Evolutionary conservation across 441 rosid species (phyloP).

Genomic region (Adansonia madagascariensis): DNA sequence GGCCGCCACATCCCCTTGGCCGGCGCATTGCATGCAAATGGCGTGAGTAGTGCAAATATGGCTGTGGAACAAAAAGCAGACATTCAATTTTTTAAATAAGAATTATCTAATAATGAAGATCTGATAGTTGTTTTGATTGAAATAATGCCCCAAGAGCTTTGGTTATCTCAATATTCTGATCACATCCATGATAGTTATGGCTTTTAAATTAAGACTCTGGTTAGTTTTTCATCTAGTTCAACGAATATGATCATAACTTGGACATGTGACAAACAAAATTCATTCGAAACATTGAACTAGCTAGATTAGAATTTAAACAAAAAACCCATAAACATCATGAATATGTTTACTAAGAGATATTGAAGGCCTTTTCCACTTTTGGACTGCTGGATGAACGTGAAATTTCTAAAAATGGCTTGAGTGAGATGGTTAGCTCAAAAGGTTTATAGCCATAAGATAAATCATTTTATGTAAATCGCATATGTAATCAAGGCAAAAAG

Average conservation of each 20-base stretch:
- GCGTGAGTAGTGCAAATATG: constrained; percentile 87
- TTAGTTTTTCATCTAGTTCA: not conserved
- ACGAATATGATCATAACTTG: not conserved
- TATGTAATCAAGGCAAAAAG: not conserved
- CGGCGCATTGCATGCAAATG: constrained; percentile 94
- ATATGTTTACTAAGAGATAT: not conserved
- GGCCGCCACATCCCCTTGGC: constrained; percentile 88
- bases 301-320: not conserved
- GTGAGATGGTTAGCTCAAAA: not conserved
- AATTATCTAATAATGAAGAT: not conserved
- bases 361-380: not conserved
- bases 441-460: not conserved
- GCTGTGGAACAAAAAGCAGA: constrained; percentile 48
- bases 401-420: not conserved
- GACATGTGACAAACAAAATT: not conserved
- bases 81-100: not conserved
- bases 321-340: not conserved
- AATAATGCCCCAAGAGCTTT: not conserved
- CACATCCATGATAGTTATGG: not conserved
- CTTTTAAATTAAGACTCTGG: not conserved
- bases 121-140: not conserved
- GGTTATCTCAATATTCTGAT: not conserved
- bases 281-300: not conserved
- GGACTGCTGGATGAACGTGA: too few species aligned
- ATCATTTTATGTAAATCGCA: not conserved